Conservation (phyloP, 2,329 filamentous ascomycete species). For the Domatiomyces catenatus region DNA sequence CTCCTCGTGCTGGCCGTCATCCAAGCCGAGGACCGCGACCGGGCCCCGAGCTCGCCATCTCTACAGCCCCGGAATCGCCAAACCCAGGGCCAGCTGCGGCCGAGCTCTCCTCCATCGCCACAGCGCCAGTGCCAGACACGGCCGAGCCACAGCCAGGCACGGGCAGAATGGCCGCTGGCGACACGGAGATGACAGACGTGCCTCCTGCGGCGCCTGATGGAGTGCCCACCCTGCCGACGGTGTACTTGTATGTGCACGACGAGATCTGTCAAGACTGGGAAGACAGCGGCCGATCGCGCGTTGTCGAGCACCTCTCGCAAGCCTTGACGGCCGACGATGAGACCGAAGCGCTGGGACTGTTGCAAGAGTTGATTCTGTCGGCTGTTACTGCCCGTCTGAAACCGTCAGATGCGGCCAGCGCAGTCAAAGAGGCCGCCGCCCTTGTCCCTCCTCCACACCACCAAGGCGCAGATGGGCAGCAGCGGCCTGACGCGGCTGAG, state of each 20-base stretch:
- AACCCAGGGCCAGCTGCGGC: conserved; percentile 6
- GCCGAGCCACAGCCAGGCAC: not conserved
- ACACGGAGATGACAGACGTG: not conserved
- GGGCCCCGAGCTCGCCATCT: conserved; percentile 9
- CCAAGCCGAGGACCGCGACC: conserved; percentile 20
- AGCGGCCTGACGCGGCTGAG: not conserved
- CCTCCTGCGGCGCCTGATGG: conserved; percentile 8
- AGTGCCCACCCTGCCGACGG: conserved; percentile 1
- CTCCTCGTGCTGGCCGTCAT: conserved; percentile 24
- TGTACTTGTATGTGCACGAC: conserved; percentile 26
- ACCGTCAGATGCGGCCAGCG: conserved; percentile 52
- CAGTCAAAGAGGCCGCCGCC: conserved; percentile 43
- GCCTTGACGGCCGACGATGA: conserved; percentile 51
- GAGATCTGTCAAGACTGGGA: conserved; percentile 54
- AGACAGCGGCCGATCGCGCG: conserved; percentile 47
- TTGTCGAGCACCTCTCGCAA: conserved; percentile 48
- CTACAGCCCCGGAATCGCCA: conserved; percentile 5
- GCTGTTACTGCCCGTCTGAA: conserved; percentile 54
- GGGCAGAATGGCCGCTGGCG: not conserved
- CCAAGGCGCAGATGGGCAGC: conserved; percentile 39
- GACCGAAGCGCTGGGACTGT: conserved; percentile 53
- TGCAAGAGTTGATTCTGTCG: conserved; percentile 71
- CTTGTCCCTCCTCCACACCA: conserved; percentile 31
- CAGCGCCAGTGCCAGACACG: conserved; percentile 19
- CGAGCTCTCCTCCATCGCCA: conserved; percentile 20